Evolutionary conservation across 495 filamentous ascomycete species (phyloP).

Genomic region (Penicillium maclennaniae): DNA sequence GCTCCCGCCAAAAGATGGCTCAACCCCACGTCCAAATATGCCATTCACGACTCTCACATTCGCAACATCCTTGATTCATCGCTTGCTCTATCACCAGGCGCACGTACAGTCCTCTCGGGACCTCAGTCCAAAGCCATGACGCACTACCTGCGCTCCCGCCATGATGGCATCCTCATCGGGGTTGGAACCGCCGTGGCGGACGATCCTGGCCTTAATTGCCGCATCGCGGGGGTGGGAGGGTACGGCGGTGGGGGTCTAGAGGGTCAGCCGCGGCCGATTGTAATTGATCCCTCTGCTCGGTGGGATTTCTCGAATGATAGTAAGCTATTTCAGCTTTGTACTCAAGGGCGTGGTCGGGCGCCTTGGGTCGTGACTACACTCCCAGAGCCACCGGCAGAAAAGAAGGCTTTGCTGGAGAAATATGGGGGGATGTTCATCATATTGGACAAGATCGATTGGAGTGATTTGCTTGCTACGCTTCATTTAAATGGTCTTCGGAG

Average conservation of each 20-base stretch:
- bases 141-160: conserved; percentile 77
- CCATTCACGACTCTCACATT: conserved; percentile 79
- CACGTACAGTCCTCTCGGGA: conserved; percentile 74
- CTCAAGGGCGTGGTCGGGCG: conserved; percentile 59
- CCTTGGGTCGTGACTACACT: conserved; percentile 60
- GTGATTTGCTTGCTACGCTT: conserved; percentile 52
- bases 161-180: conserved; percentile 85
- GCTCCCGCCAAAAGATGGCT: conserved; percentile 29
- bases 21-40: conserved; percentile 18
- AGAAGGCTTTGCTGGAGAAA: conserved; percentile 32
- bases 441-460: conserved; percentile 52
- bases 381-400: conserved; percentile 23
- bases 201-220: conserved; percentile 78
- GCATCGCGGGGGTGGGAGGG: conserved; percentile 54
- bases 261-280: conserved; percentile 69
- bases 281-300: conserved; percentile 68
- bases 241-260: conserved; percentile 42
- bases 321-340: conserved; percentile 63
- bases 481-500: conserved; percentile 57
- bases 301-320: conserved; percentile 58
- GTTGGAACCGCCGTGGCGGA: conserved; percentile 80
- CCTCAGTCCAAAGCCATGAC: conserved; percentile 85
- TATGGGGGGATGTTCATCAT: conserved; percentile 45
- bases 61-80: conserved; percentile 82
- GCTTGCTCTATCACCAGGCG: conserved; percentile 68